These are phyloP conservation scores for Biancaea sappan DNA, from an alignment of 306 rosid species.

Conservation along the genomic window DNA sequence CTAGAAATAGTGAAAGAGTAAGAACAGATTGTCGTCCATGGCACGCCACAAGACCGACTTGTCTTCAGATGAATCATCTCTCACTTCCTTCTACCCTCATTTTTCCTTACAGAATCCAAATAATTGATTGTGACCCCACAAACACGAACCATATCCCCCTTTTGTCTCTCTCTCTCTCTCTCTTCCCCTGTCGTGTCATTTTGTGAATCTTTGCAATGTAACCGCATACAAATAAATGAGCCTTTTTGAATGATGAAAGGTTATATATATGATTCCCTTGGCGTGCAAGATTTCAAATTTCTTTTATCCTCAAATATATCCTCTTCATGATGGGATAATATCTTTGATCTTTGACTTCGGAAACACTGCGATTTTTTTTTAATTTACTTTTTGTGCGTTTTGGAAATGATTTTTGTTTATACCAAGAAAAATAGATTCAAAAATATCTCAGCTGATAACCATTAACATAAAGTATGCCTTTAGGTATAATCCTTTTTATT, in stretches of 20 bases:
- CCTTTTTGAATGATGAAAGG: constrained; percentile 45
- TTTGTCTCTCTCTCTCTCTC: constrained; percentile 38
- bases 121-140: constrained; percentile 57
- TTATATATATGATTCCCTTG: constrained; percentile 65
- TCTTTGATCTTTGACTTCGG: too few species aligned
- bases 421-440: too few species aligned
- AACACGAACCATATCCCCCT: constrained; percentile 39
- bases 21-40: constrained; percentile 54
- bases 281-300: constrained; percentile 53
- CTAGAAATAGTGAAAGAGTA: constrained; percentile 21
- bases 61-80: constrained; percentile 28
- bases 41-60: constrained; percentile 63
- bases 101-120: constrained; percentile 43
- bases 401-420: not conserved
- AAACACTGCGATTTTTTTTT: too few species aligned
- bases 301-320: too few species aligned
- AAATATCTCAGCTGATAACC: too few species aligned
- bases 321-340: too few species aligned
- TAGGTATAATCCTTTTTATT: not conserved
- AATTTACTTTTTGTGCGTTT: not conserved
- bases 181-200: constrained; percentile 29
- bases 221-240: constrained; percentile 16
- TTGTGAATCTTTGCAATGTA: constrained; percentile 37
- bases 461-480: too few species aligned
- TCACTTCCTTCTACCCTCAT: constrained; percentile 40